Base-by-base conservation (phyloP, 116 monocot species). In the Phalaenopsis hybrid region DNA sequence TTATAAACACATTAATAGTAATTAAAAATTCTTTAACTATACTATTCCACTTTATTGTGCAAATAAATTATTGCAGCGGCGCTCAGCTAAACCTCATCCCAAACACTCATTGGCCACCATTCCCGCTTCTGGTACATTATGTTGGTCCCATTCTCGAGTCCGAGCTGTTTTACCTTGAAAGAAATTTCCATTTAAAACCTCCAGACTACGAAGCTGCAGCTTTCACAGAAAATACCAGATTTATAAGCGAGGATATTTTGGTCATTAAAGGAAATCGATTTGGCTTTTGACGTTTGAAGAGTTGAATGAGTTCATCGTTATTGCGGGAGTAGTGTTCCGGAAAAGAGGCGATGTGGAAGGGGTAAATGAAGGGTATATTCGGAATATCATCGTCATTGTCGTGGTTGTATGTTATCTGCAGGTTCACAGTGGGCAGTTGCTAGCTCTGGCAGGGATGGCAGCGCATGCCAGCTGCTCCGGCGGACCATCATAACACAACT, bases 401-500 rank as follows among this genome's bases (percentile, higher is more conserved):
- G 67, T n/a, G 67, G 28, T 67, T 28, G 28, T n/a, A 7, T 67
- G 23, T 28, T 11, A 28, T 23, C 67, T 67, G 67, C 67, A 28
- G 67, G 28, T n/a, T 67, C 8, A 67, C 67, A 67, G 67, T 6
- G 67, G 67, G 67, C 67, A 67, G 67, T 67, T 67, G 67, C 67
- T 28, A 67, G 8, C 25, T n/a, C 1, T 67, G 21, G 25, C n/a
- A 23, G 67, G 8, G 28, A 8, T 67, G 2, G n/a, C 25, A 28
- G 25, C 6, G 8, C 7, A n/a, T 1, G 67, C 28, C 28, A 28
- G 25, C 10, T 23, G 28, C 7, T 67, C 67, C 67, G n/a, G 67
- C 67, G 67, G 67, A 67, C 8, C 67, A 67, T 67, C 65, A 65
- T 65, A 65, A 65, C 65, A 8, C n/a, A 1, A 2, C 65, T 23